Evolutionary conservation across 768 basidiomycete species (phyloP), one percentile per base, ranked within the genome.

Genomic region (Lentinula sp.): DNA sequence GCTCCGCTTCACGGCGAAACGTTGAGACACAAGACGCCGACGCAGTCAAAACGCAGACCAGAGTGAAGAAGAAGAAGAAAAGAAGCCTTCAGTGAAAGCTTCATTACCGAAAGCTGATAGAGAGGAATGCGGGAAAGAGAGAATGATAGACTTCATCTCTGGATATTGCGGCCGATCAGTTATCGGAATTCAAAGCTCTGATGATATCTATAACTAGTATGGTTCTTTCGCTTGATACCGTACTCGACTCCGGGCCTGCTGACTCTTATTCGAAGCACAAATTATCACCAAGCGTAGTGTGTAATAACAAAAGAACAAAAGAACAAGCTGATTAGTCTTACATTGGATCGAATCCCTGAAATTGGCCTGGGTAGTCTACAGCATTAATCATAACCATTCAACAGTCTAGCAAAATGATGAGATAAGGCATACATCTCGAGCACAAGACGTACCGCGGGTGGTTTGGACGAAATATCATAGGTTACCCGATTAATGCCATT

Each of bases 391-490:
- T 59, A 80, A 63, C 78, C 79, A 80, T 65, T 80, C 79, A 32
- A 80, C 77, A 10, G 78, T 79, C 75, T 76, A 50, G 11, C 55
- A 32, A 45, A 49, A 9, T 9, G 7, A 35, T 50, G 13, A 31
- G 40, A 60, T 60, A 21, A 11, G 28, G 57, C 23, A 6, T n/a
- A 5, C 9, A 21, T 15, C 4, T 11, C 15, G 58, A 39, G 21
- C 31, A 63, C 28, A 63, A 61, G 60, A 69, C 88, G 71, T 73
- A 91, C 90, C 56, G 91, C 94, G 59, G 96, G 96, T 43, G 96
- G 97, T 76, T 99, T 98, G 59, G 91, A 94, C 2, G 96, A 97
- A 61, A 98, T 93, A 70, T 99, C 97, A 68, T 93, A 94, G 8
- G 93, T 93, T 45, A 98, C 91, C 43, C 95, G 86, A 76, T 98